Conservation (phyloP, 164 flowering plant species). For the Tetracentron sinense region DNA sequence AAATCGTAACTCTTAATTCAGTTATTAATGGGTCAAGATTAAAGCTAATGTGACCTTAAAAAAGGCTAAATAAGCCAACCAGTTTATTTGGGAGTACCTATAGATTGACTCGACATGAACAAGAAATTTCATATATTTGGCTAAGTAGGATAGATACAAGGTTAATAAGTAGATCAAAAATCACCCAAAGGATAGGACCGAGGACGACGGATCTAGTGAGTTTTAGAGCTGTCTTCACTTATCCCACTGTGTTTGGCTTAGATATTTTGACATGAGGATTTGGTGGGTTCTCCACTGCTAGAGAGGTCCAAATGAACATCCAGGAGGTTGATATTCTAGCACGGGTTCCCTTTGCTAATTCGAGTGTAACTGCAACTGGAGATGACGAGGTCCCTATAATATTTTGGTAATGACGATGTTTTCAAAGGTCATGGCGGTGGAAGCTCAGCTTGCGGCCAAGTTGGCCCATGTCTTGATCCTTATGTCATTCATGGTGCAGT, state of each 20-base stretch:
- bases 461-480: constrained; percentile 71
- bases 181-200: too few relatives aligned
- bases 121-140: too few relatives aligned
- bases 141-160: too few relatives aligned
- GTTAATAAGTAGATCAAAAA: too few relatives aligned
- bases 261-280: constrained; percentile 38
- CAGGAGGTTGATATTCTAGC: constrained; percentile 42
- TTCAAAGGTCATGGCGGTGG: constrained; percentile 51
- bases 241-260: constrained; percentile 44
- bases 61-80: too few relatives aligned
- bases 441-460: constrained; percentile 44
- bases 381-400: constrained; percentile 59
- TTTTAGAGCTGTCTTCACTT: too few relatives aligned
- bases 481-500: constrained; percentile 48
- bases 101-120: too few relatives aligned
- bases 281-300: constrained; percentile 17
- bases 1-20: too few relatives aligned
- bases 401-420: constrained; percentile 56
- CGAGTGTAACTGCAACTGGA: constrained; percentile 42
- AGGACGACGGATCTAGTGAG: too few relatives aligned
- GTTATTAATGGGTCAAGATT: too few relatives aligned
- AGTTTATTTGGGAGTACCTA: too few relatives aligned
- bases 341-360: constrained; percentile 50
- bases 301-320: constrained; percentile 39
- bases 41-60: too few relatives aligned